phyloP scores from a whole-genome alignment of 495 filamentous ascomycete genomes.

The Friedmanniomyces endolithicus region DNA sequence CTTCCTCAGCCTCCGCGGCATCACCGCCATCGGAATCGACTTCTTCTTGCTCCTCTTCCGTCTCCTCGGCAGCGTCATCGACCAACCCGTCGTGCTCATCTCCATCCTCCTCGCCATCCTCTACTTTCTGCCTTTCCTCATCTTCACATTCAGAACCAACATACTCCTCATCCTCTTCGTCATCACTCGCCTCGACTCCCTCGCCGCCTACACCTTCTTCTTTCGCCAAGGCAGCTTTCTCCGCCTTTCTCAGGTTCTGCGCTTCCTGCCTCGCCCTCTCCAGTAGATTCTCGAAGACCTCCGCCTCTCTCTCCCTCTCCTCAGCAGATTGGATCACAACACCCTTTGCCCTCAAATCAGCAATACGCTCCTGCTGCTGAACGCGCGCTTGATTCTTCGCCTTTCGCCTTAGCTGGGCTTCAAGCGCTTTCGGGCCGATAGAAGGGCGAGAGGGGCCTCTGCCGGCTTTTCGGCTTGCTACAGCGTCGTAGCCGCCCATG shows the following conservation, averaged over 20 bases:
- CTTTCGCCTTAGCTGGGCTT: conserved; percentile 50
- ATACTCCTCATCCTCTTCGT: conserved; percentile 51
- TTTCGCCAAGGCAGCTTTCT: conserved; percentile 53
- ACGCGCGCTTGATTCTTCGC: conserved; percentile 68
- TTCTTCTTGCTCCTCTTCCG: conserved; percentile 15
- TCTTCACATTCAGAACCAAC: conserved; percentile 43
- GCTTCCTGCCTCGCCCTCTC: conserved; percentile 72
- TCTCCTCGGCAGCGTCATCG: conserved; percentile 21
- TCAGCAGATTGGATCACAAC: conserved; percentile 75
- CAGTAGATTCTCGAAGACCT: conserved; percentile 74
- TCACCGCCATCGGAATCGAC: conserved; percentile 12
- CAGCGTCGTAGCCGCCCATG: conserved; percentile 27
- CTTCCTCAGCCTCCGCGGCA: conserved; percentile 6
- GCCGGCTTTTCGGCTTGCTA: background rate
- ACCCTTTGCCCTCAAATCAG: conserved; percentile 63
- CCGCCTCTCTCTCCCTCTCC: conserved; percentile 66
- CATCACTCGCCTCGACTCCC: conserved; percentile 43
- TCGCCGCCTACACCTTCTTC: conserved; percentile 42
- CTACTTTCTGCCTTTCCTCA: conserved; percentile 30
- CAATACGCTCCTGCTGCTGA: conserved; percentile 67
- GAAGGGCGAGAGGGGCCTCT: conserved; percentile 23
- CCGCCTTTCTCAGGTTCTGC: conserved; percentile 61
- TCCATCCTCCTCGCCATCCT: conserved; percentile 29
- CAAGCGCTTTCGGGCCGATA: conserved; percentile 58
- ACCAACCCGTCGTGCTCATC: conserved; percentile 28